Conservation (phyloP, 2,329 filamentous ascomycete species). For the Periglandula ipomoeae region DNA sequence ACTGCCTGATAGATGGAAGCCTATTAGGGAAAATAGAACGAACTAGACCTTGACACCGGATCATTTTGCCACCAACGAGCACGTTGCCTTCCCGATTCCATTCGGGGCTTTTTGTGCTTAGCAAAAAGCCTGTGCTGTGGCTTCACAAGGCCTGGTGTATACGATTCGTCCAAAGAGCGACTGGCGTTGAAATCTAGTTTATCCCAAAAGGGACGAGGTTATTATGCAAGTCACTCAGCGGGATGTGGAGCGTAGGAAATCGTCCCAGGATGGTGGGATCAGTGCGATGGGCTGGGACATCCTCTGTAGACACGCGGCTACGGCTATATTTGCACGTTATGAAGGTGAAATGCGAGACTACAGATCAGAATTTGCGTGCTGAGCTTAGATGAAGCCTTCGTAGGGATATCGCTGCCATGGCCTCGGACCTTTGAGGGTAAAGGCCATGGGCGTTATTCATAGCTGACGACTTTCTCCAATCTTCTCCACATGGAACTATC, state of each 20-base stretch:
- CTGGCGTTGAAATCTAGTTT: not conserved
- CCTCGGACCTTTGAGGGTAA: too few species aligned
- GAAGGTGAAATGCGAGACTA: not conserved
- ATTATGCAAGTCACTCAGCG: not conserved
- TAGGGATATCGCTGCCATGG: too few species aligned
- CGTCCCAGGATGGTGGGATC: not conserved
- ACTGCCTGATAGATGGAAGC: too few species aligned
- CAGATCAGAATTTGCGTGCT: too few species aligned
- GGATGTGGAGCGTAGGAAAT: not conserved
- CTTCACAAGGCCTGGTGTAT: not conserved
- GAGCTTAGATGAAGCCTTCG: too few species aligned
- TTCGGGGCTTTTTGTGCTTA: not conserved
- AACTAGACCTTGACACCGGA: too few species aligned
- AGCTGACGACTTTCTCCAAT: not conserved
- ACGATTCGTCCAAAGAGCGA: not conserved
- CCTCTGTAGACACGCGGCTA: too few species aligned
- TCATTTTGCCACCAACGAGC: not conserved
- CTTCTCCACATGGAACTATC: too few species aligned
- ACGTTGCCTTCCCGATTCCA: not conserved
- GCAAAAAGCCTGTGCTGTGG: not conserved
- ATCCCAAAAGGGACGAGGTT: not conserved
- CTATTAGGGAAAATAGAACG: too few species aligned
- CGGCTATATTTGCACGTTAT: not conserved
- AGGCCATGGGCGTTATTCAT: too few species aligned
- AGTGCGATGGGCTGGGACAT: not conserved